These are phyloP conservation scores for Polytrichum formosum DNA, from an alignment of 225 moss, liverwort and hornwort genomes.

Conservation along the genomic window DNA sequence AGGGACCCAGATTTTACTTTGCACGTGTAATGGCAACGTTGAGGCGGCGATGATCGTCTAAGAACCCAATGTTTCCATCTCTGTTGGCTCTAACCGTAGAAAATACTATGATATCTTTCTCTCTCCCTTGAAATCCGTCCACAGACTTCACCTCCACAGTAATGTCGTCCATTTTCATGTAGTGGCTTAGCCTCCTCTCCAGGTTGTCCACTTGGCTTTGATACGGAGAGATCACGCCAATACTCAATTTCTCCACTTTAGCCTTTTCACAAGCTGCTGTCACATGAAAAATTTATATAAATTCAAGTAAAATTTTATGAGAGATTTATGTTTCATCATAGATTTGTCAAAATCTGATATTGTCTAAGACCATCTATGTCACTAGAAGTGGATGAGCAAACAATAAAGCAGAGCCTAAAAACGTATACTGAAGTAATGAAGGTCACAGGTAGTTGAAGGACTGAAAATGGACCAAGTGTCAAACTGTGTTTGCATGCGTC, in stretches of 20 bases:
- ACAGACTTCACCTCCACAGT: constrained; percentile 40
- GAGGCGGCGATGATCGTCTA: constrained; percentile 31
- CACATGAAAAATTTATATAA: not conserved
- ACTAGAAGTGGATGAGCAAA: no score
- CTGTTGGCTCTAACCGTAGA: constrained; percentile 31
- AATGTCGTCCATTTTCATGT: not conserved
- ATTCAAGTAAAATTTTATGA: no score
- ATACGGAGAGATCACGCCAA: constrained; percentile 34
- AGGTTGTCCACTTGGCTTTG: constrained; percentile 29
- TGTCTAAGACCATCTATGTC: no score
- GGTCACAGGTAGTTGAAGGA: no score
- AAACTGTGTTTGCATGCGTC: no score
- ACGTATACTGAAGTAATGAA: no score
- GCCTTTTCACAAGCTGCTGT: constrained; percentile 20
- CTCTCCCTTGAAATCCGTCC: constrained; percentile 40
- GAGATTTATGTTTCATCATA: no score
- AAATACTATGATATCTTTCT: constrained; percentile 40
- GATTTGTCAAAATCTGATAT: no score
- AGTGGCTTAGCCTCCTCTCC: constrained; percentile 12
- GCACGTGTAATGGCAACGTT: constrained; percentile 43
- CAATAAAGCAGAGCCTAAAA: no score
- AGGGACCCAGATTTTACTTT: constrained; percentile 14
- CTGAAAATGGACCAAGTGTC: no score
- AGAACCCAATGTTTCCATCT: constrained; percentile 35
- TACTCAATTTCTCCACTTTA: constrained; percentile 9